Percentiles rank a stretch among this genome's conserved stretches.
Evolutionary conservation across 179 eudicot genomes (phyloP).

Genomic region (Heliamphora pulchella): DNA sequence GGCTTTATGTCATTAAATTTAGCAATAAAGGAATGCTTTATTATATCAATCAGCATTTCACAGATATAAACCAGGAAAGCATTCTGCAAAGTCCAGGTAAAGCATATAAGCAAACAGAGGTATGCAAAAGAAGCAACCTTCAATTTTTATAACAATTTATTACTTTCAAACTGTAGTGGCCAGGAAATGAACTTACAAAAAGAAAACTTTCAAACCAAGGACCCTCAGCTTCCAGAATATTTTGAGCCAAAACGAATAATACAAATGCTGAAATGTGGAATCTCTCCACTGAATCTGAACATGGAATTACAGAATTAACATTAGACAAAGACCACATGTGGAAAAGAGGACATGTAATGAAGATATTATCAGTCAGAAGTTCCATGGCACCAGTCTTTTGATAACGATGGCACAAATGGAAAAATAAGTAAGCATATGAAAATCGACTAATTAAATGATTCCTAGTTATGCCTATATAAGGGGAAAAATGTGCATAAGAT

Average conservation of each 20-base stretch:
- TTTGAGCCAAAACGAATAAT: slow-evolving; percentile 85
- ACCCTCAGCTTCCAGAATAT: slow-evolving; percentile 93
- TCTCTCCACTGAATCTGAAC: slow-evolving; percentile 90
- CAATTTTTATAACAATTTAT: neutral
- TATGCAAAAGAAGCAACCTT: neutral
- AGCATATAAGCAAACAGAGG: slow-evolving; percentile 5
- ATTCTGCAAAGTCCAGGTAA: slow-evolving; percentile 53
- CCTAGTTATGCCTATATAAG: neutral
- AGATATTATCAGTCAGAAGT: neutral
- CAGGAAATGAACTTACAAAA: slow-evolving; percentile 45
- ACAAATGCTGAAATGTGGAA: slow-evolving; percentile 91
- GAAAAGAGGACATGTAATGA: neutral
- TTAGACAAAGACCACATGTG: slow-evolving; percentile 3
- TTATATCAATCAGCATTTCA: slow-evolving; percentile 77
- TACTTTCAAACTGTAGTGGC: slow-evolving; percentile 2
- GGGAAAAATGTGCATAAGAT: neutral
- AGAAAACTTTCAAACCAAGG: slow-evolving; percentile 87
- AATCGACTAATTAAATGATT: neutral
- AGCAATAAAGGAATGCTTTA: slow-evolving; percentile 90
- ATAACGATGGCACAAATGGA: neutral
- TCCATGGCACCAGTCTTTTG: neutral
- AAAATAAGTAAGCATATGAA: neutral
- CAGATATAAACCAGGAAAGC: slow-evolving; percentile 73
- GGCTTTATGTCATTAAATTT: slow-evolving; percentile 94
- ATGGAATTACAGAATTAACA: slow-evolving; percentile 19